Evolutionary conservation across 2,329 filamentous ascomycete species (phyloP).

Genomic region (Fonsecaea nubica): DNA sequence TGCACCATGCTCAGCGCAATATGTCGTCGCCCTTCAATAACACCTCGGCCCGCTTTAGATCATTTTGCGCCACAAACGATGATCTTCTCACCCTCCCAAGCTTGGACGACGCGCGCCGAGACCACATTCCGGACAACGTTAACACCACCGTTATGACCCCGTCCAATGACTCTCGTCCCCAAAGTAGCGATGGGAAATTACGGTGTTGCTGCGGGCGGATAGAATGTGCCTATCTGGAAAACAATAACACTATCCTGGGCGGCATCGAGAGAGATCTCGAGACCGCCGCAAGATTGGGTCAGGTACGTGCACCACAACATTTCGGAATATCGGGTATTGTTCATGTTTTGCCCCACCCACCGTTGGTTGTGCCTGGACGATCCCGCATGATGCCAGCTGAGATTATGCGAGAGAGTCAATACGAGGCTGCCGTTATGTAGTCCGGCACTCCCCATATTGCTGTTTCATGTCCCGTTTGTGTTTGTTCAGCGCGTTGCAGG

Average conservation of each 20-base stretch:
- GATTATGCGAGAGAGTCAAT: slow-evolving; percentile 9
- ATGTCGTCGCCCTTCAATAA: slow-evolving; percentile 33
- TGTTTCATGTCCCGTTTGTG: neutral
- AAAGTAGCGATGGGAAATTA: slow-evolving; percentile 32
- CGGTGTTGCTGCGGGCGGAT: slow-evolving; percentile 83
- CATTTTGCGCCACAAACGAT: slow-evolving; percentile 37
- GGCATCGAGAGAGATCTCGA: slow-evolving; percentile 86
- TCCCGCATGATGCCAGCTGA: neutral
- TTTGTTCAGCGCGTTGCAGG: neutral
- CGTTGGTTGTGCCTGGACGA: slow-evolving; percentile 14
- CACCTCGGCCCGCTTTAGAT: slow-evolving; percentile 33
- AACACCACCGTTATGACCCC: slow-evolving; percentile 33
- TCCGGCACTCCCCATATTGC: neutral
- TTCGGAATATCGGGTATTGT: slow-evolving; percentile 2
- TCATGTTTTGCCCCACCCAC: slow-evolving; percentile 32
- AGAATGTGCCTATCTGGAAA: slow-evolving; percentile 79
- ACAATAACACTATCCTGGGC: slow-evolving; percentile 79
- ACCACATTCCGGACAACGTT: slow-evolving; percentile 35
- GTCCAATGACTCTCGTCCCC: slow-evolving; percentile 28
- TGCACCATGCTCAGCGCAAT: slow-evolving; percentile 28
- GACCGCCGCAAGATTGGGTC: slow-evolving; percentile 83
- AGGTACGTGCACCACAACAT: slow-evolving; percentile 69
- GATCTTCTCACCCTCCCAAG: slow-evolving; percentile 30
- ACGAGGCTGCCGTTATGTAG: neutral
- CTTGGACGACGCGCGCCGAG: slow-evolving; percentile 35